These are phyloP conservation scores for Sclerotiophoma versabilis DNA, from an alignment of 2,329 filamentous ascomycete species.

Conservation along the genomic window DNA sequence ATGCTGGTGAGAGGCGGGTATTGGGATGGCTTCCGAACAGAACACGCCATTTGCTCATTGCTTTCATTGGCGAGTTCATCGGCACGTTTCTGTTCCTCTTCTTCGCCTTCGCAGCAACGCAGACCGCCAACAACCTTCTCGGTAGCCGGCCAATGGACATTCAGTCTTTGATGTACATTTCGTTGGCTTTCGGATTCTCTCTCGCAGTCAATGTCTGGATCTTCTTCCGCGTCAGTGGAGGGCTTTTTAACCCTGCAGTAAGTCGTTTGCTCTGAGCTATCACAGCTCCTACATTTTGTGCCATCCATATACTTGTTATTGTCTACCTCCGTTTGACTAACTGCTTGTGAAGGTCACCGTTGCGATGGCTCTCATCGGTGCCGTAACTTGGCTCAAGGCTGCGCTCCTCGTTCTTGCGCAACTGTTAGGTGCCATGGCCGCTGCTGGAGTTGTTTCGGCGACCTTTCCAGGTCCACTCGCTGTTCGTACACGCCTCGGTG, in stretches of 20 bases:
- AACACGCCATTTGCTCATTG: slow-evolving; percentile 53
- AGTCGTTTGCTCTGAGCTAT: slow-evolving; percentile 47
- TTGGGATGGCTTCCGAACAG: slow-evolving; percentile 55
- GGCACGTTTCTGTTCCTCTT: slow-evolving; percentile 52
- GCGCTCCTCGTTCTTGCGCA: slow-evolving; percentile 55
- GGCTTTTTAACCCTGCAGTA: slow-evolving; percentile 51
- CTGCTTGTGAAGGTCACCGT: slow-evolving; percentile 52
- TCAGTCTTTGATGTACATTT: slow-evolving; percentile 44
- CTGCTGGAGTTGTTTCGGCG: slow-evolving; percentile 54
- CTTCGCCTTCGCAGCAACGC: slow-evolving; percentile 50
- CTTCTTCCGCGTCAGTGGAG: slow-evolving; percentile 51
- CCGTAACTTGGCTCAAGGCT: slow-evolving; percentile 55
- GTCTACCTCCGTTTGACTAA: slow-evolving; percentile 1
- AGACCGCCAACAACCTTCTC: slow-evolving; percentile 47
- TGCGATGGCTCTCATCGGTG: slow-evolving; percentile 57
- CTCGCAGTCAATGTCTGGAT: slow-evolving; percentile 51
- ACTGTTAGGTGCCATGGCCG: slow-evolving; percentile 54
- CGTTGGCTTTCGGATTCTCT: slow-evolving; percentile 47
- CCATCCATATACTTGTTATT: too few species aligned
- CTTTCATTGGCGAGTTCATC: slow-evolving; percentile 54
- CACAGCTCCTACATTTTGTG: slow-evolving; percentile 3
- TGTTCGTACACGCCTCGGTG: slow-evolving; percentile 55
- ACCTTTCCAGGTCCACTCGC: slow-evolving; percentile 56
- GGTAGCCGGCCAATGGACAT: slow-evolving; percentile 33
- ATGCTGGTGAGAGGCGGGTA: slow-evolving; percentile 48